A percentile compares a stretch with the other conserved stretches of the same genome.
These are phyloP conservation scores for Phaffia australis DNA, from an alignment of 768 basidiomycete genomes.

Conservation along the genomic window DNA sequence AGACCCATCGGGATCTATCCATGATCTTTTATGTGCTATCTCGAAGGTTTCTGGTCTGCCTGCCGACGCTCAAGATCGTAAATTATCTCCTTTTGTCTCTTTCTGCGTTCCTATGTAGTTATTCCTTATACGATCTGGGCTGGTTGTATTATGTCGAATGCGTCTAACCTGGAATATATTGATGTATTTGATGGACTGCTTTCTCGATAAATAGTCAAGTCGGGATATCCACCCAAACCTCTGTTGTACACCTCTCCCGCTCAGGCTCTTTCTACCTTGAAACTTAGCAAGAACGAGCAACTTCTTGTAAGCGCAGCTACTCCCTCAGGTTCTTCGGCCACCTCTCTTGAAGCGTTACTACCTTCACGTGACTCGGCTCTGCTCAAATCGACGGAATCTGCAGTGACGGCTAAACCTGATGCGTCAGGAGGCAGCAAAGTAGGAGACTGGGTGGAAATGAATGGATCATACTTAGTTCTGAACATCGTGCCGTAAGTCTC, in stretches of 20 bases:
- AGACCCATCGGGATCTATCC: slow-evolving; percentile 54
- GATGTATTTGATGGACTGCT: neutral
- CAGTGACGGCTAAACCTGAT: neutral
- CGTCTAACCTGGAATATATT: neutral
- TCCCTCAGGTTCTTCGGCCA: slow-evolving; percentile 12
- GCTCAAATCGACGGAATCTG: neutral
- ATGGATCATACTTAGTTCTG: slow-evolving; percentile 14
- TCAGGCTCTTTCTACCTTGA: slow-evolving; percentile 63
- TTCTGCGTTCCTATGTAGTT: neutral
- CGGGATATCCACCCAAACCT: slow-evolving; percentile 69
- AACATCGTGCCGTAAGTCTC: slow-evolving; percentile 13
- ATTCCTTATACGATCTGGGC: too few relatives aligned
- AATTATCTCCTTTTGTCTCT: slow-evolving; percentile 34
- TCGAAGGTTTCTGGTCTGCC: slow-evolving; percentile 56
- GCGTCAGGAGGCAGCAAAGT: slow-evolving; percentile 4
- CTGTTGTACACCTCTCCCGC: slow-evolving; percentile 58
- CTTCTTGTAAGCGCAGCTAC: slow-evolving; percentile 54
- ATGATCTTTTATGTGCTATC: slow-evolving; percentile 65
- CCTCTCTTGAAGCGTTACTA: neutral
- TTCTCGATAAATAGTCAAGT: slow-evolving; percentile 33
- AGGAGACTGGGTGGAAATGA: slow-evolving; percentile 4
- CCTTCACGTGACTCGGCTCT: slow-evolving; percentile 8
- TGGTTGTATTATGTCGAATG: too few relatives aligned
- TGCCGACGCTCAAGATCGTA: slow-evolving; percentile 67
- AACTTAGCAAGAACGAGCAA: slow-evolving; percentile 68